Base-by-base conservation (phyloP, 495 filamentous ascomycete genomes). In the Rhypophila decipiens region DNA sequence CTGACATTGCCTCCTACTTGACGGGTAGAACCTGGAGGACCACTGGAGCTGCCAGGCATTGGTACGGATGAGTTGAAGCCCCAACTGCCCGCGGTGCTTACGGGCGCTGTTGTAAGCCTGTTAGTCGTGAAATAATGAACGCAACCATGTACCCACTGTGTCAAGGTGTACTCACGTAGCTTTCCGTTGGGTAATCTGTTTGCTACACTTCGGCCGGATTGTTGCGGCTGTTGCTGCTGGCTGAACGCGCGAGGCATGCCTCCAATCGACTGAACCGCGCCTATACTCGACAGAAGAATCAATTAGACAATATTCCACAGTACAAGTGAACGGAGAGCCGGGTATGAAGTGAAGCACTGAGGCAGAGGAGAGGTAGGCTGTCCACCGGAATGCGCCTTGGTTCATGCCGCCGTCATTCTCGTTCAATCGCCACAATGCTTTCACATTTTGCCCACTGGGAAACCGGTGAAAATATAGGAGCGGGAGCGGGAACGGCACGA, bases 121-220 rank as follows among this genome's bases (percentile, higher is more conserved):
- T 18, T 19, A 18, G 5, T 43, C 9, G 3, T 12, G 7, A 18
- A 33, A 18, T 10, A 2, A 1, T 23, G 38, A 31, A 7, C 24
- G 38, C 19, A 3, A 7, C 10, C 15, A 33, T 27, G 15, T 36
- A n/a, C n/a, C n/a, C n/a, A n/a, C n/a, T n/a, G n/a, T n/a, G n/a
- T n/a, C n/a, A n/a, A n/a, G n/a, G n/a, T 39, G 4, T 48, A 51
- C 75, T 66, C 75, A 89, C 86, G 84, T 61, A 86, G 69, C 67
- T 87, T 86, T 42, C 84, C 83, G 53, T 86, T 86, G 54, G 81
- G 83, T 76, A 90, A 70, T 62, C 84, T 80, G 63, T 68, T 74
- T n/a, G 85, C 78, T 17, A 77, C 76, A 53, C 79, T 76, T 66
- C 84, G 77, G 55, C 76, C 77, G 52, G 83, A 76, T 53, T 69